Percentiles rank a stretch among this genome's conserved stretches.
These are phyloP conservation scores for Aspergillus amoenus DNA, from an alignment of 2,329 filamentous ascomycete genomes.

Conservation along the genomic window DNA sequence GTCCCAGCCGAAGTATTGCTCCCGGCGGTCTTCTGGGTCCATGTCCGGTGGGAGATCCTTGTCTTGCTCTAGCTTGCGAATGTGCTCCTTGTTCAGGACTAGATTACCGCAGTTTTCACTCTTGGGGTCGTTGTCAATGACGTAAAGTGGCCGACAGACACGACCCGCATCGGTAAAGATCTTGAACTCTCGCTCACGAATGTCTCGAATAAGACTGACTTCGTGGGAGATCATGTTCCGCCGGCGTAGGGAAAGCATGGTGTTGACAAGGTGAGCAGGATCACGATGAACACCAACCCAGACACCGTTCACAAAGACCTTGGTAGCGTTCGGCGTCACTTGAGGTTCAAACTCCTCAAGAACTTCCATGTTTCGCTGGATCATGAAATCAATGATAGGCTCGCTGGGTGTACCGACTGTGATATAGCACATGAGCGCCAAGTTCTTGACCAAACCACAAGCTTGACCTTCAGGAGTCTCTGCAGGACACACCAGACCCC, in stretches of 20 bases:
- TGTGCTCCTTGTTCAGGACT: constrained; percentile 80
- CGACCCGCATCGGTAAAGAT: constrained; percentile 96
- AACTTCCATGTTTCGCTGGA: constrained; percentile 91
- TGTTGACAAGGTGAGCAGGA: constrained; percentile 77
- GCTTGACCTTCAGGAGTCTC: constrained; percentile 98
- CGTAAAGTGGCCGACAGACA: constrained; percentile 90
- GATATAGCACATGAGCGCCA: constrained; percentile 97
- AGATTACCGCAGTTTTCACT: constrained; percentile 74
- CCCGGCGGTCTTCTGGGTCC: constrained; percentile 57
- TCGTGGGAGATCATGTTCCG: constrained; percentile 84
- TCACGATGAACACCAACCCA: constrained; percentile 97
- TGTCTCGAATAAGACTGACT: constrained; percentile 92
- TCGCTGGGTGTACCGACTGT: constrained; percentile 90
- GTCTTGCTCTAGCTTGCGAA: constrained; percentile 73
- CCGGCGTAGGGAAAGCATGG: constrained; percentile 74
- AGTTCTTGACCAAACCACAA: constrained; percentile 96
- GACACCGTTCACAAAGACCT: constrained; percentile 96
- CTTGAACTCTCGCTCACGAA: constrained; percentile 96
- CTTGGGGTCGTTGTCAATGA: constrained; percentile 80
- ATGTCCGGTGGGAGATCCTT: constrained; percentile 62
- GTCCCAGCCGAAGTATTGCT: constrained; percentile 78
- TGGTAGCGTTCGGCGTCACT: constrained; percentile 86
- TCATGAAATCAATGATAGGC: constrained; percentile 93
- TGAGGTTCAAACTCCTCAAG: constrained; percentile 91
- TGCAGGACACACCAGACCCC: constrained; percentile 94